These are phyloP conservation scores for Didymella segeticola DNA, from an alignment of 2,329 filamentous ascomycete species.

Conservation along the genomic window DNA sequence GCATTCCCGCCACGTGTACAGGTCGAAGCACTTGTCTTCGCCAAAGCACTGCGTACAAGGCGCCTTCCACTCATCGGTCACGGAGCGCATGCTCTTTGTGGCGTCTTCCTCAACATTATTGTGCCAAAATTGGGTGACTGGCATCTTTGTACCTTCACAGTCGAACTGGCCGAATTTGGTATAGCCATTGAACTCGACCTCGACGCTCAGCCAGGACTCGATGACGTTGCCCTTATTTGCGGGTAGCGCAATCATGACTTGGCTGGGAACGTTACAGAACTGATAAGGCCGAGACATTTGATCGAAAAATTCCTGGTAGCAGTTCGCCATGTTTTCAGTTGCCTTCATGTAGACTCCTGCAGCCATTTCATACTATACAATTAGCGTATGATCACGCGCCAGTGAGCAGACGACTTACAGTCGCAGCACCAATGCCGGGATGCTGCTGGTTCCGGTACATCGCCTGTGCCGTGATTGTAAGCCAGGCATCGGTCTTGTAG, in stretches of 20 bases:
- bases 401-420: not conserved
- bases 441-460: conserved; percentile 3
- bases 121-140: conserved; percentile 5
- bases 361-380: conserved; percentile 9
- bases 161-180: not conserved
- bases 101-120: not conserved
- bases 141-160: not conserved
- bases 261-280: conserved; percentile 13
- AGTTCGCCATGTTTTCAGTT: conserved; percentile 9
- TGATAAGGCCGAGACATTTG: conserved; percentile 1
- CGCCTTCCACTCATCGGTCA: not conserved
- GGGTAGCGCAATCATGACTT: conserved; percentile 10
- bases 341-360: conserved; percentile 2
- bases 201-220: conserved; percentile 7
- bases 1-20: not conserved
- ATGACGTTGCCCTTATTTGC: not conserved
- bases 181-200: conserved; percentile 9
- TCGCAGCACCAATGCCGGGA: conserved; percentile 6
- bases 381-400: not conserved
- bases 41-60: not conserved
- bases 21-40: not conserved
- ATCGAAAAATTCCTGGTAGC: conserved; percentile 8
- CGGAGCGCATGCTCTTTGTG: not conserved
- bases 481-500: not conserved
- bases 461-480: conserved; percentile 2